Percentiles rank a stretch among this genome's conserved stretches.
Conservation (phyloP, 352 stramenopile species). For the Globisporangium radiosum region DNA sequence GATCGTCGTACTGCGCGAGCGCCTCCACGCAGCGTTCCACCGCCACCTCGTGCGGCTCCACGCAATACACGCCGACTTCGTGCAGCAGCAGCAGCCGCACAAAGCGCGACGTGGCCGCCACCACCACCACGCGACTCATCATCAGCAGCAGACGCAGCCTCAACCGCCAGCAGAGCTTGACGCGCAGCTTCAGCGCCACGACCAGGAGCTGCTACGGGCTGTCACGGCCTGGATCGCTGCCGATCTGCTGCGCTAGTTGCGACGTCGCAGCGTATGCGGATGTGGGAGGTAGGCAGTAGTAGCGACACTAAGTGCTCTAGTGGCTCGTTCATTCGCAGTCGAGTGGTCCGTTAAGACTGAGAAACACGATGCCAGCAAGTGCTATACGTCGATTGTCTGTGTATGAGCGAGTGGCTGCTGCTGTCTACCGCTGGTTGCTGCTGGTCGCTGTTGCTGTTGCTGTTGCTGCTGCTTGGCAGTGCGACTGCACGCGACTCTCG, state of each 20-base stretch:
- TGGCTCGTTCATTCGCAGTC: no score
- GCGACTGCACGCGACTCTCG: constrained; percentile 73
- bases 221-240: constrained; percentile 45
- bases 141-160: background rate
- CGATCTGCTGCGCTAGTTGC: constrained; percentile 26
- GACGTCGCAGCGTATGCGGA: no score
- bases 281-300: no score
- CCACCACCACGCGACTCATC: background rate
- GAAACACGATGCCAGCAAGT: no score
- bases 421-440: constrained; percentile 2
- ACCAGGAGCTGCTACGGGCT: constrained; percentile 40
- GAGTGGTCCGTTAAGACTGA: no score
- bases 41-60: constrained; percentile 64
- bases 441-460: constrained; percentile 2
- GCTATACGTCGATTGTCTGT: background rate
- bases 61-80: constrained; percentile 17
- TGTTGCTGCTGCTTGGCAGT: constrained; percentile 29
- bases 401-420: background rate
- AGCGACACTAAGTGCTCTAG: no score
- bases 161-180: background rate
- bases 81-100: constrained; percentile 7
- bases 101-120: constrained; percentile 2
- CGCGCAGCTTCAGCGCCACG: constrained; percentile 30
- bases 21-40: constrained; percentile 54
- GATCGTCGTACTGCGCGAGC: constrained; percentile 44